Evolutionary conservation across 768 basidiomycete genomes (phyloP).

Genomic region (Amanita inopinata): DNA sequence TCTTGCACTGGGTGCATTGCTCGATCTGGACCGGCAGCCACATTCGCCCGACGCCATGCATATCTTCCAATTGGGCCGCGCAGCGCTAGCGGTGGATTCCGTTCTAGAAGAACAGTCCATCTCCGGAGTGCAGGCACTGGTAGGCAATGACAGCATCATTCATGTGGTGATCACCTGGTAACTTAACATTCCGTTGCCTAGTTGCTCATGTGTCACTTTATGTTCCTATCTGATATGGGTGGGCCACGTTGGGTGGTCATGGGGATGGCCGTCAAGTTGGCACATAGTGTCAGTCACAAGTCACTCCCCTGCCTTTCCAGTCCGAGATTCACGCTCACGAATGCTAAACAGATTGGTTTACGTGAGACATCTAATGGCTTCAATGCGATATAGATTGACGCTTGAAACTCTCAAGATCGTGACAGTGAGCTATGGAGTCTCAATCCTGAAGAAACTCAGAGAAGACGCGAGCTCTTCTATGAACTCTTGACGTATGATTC

Average conservation of each 20-base stretch:
- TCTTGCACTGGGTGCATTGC: constrained; percentile 52
- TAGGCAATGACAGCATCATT: constrained; percentile 20
- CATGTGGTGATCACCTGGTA: constrained; percentile 12
- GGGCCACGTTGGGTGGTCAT: constrained; percentile 60
- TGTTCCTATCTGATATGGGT: constrained; percentile 43
- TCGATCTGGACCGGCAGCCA: constrained; percentile 48
- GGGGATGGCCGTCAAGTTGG: constrained; percentile 62
- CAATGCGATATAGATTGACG: constrained; percentile 1
- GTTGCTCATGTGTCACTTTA: constrained; percentile 49
- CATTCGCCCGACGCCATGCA: constrained; percentile 46
- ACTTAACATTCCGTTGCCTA: constrained; percentile 23
- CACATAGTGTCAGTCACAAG: constrained; percentile 47
- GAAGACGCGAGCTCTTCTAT: constrained; percentile 52
- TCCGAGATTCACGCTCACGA: constrained; percentile 16
- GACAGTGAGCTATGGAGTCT: constrained; percentile 61
- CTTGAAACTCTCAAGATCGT: constrained; percentile 35
- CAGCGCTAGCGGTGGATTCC: constrained; percentile 50
- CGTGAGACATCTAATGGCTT: constrained; percentile 34
- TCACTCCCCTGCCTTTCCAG: background rate
- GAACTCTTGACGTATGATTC: constrained; percentile 61
- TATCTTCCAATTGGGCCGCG: constrained; percentile 51
- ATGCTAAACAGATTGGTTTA: constrained; percentile 43
- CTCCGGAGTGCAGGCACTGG: constrained; percentile 56
- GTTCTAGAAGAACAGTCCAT: constrained; percentile 46
- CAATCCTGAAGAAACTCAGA: constrained; percentile 43